Conservation (phyloP, 139 green algal species). For the Trebouxia sp. region DNA sequence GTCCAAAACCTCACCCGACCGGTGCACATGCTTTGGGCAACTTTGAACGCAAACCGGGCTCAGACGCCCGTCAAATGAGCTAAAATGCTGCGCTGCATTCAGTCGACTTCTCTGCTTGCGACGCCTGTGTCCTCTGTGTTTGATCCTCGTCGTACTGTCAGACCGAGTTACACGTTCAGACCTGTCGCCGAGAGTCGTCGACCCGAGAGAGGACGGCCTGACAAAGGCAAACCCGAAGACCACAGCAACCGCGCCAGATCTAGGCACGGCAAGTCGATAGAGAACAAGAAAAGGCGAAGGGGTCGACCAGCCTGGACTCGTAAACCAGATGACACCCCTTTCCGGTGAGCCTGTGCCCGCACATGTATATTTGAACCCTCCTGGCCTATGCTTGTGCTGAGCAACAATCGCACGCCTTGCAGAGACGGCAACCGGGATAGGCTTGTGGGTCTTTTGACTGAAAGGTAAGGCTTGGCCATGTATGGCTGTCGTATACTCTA, state of each 20-base stretch:
- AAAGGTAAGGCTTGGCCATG: constrained; percentile 43
- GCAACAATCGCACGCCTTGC: neutral
- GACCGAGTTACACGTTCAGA: neutral
- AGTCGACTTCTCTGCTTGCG: no score
- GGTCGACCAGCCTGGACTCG: constrained; percentile 52
- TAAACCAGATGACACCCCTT: constrained; percentile 66
- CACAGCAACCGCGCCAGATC: constrained; percentile 25
- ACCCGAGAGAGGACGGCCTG: no score
- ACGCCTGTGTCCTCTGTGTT: neutral
- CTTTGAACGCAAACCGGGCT: no score
- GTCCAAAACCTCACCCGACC: neutral
- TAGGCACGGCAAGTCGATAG: constrained; percentile 39
- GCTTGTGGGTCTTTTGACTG: constrained; percentile 79
- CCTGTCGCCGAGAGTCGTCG: neutral
- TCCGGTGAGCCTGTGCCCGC: constrained; percentile 46
- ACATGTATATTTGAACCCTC: no score
- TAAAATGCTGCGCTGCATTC: neutral
- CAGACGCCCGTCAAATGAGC: constrained; percentile 1
- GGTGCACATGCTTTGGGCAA: no score
- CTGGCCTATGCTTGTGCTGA: neutral
- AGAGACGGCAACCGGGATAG: constrained; percentile 82
- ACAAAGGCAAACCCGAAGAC: neutral
- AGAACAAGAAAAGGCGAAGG: constrained; percentile 42
- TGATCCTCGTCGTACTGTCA: neutral
- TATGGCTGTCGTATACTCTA: no score